phyloP scores from a whole-genome alignment of 2,329 filamentous ascomycete genomes.

The Tolypocladium ovalisporum region DNA sequence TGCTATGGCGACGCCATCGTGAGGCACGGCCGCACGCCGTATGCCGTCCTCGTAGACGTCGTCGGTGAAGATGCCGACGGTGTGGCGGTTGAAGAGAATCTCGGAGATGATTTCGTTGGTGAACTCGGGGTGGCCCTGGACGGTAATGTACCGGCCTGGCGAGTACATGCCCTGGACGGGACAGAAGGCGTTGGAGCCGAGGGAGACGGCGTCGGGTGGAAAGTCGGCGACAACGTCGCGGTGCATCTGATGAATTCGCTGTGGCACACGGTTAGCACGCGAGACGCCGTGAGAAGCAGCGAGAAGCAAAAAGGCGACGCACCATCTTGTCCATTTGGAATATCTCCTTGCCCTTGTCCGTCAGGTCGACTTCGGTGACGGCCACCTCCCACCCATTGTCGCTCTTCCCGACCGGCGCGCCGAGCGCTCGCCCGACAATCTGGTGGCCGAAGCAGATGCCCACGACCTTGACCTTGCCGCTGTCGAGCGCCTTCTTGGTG shows the following conservation, averaged over 20 bases:
- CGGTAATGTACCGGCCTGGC: constrained; percentile 25
- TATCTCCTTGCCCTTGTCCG: constrained; percentile 25
- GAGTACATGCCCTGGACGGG: constrained; percentile 31
- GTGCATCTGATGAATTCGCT: constrained; percentile 37
- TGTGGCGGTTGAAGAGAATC: constrained; percentile 40
- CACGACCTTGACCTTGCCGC: constrained; percentile 49
- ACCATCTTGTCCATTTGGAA: constrained; percentile 25
- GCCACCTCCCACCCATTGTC: constrained; percentile 34
- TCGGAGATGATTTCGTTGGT: constrained; percentile 26
- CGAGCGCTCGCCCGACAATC: constrained; percentile 32
- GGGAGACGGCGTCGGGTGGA: constrained; percentile 25
- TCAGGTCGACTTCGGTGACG: constrained; percentile 28
- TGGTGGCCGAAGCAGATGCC: constrained; percentile 39
- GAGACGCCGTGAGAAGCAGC: not conserved
- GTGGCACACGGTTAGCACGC: not conserved
- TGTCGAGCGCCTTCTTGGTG: constrained; percentile 18
- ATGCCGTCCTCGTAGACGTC: constrained; percentile 60
- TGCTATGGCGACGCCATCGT: constrained; percentile 72
- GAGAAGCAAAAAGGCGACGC: not conserved
- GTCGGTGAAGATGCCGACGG: constrained; percentile 58
- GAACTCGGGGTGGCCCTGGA: constrained; percentile 39
- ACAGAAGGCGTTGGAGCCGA: constrained; percentile 30
- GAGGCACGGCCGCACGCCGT: constrained; percentile 49
- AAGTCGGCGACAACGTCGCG: constrained; percentile 30
- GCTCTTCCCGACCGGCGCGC: constrained; percentile 24